Percentiles rank a stretch among this genome's conserved stretches.
phyloP scores from a whole-genome alignment of 805 yeast genomes.

The Pichia californica region DNA sequence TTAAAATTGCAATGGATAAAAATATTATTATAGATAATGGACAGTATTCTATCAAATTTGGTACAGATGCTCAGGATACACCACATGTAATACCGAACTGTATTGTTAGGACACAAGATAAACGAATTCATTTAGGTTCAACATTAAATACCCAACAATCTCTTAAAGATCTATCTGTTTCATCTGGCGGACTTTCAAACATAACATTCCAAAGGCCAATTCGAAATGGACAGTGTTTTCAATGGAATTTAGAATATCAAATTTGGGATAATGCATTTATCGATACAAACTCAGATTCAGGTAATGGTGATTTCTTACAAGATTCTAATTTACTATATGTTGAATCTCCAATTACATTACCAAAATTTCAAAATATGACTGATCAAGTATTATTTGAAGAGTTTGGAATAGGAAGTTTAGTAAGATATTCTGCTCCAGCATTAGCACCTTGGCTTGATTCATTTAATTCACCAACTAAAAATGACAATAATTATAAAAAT shows the following conservation, averaged over 20 bases:
- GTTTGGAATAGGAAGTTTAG: conserved; percentile 68
- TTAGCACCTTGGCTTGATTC: conserved; percentile 56
- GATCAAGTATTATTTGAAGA: conserved; percentile 95
- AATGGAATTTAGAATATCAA: conserved; percentile 86
- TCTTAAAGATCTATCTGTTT: conserved; percentile 48
- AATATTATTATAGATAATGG: conserved; percentile 82
- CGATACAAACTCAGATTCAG: conserved; percentile 30
- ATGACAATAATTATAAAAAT: conserved; percentile 32
- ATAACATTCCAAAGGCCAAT: conserved; percentile 72
- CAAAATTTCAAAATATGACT: conserved; percentile 72
- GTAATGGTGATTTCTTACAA: conserved; percentile 33
- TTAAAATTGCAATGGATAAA: too few relatives aligned
- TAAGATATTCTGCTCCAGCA: conserved; percentile 56
- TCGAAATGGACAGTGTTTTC: conserved; percentile 80
- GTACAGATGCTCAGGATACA: conserved; percentile 35
- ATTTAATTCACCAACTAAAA: not conserved
- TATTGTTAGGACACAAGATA: conserved; percentile 69
- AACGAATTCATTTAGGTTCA: conserved; percentile 66
- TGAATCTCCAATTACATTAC: conserved; percentile 77
- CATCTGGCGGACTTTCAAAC: conserved; percentile 38
- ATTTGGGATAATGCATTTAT: conserved; percentile 80
- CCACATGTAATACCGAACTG: conserved; percentile 62
- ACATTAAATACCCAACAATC: conserved; percentile 32
- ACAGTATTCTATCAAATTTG: conserved; percentile 71
- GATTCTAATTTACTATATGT: conserved; percentile 62